Conservation (phyloP, 1,139 yeast species). For the Geotrichum citri-aurantii region DNA sequence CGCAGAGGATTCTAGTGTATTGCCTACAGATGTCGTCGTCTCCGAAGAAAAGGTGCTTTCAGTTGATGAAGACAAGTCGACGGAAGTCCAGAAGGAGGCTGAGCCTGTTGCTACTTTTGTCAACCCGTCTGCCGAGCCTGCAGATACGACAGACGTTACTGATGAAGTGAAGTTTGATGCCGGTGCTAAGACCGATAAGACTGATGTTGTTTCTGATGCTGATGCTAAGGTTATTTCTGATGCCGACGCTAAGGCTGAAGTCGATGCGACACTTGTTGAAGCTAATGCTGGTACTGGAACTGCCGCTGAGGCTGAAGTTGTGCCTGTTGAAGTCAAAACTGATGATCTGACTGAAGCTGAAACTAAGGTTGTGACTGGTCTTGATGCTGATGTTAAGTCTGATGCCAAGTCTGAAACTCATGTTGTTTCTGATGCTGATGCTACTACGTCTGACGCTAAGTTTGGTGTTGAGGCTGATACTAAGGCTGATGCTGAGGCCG, state of each 20-base stretch:
- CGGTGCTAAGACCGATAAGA: background rate
- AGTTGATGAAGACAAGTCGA: background rate
- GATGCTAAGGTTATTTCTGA: constrained; percentile 5
- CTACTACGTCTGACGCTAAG: too few relatives aligned
- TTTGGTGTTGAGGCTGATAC: background rate
- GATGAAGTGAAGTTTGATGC: background rate
- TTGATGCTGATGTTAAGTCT: too few relatives aligned
- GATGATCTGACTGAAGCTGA: too few relatives aligned
- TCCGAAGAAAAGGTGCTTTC: background rate
- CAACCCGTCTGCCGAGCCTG: background rate
- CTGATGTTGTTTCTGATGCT: background rate
- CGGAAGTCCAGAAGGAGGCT: background rate
- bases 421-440: background rate
- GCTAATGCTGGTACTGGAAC: too few relatives aligned
- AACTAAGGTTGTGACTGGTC: too few relatives aligned
- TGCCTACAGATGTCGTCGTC: background rate
- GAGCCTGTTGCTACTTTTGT: constrained; percentile 7
- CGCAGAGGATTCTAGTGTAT: background rate
- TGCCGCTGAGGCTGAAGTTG: too few relatives aligned
- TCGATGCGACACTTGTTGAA: too few relatives aligned
- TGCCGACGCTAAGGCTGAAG: background rate
- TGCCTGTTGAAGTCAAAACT: too few relatives aligned
- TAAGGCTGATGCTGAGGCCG: background rate
- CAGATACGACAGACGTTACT: background rate
- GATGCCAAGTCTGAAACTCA: too few relatives aligned